Base-by-base conservation (phyloP, 2,329 filamentous ascomycete species). In the Nannizzia gypsea region DNA sequence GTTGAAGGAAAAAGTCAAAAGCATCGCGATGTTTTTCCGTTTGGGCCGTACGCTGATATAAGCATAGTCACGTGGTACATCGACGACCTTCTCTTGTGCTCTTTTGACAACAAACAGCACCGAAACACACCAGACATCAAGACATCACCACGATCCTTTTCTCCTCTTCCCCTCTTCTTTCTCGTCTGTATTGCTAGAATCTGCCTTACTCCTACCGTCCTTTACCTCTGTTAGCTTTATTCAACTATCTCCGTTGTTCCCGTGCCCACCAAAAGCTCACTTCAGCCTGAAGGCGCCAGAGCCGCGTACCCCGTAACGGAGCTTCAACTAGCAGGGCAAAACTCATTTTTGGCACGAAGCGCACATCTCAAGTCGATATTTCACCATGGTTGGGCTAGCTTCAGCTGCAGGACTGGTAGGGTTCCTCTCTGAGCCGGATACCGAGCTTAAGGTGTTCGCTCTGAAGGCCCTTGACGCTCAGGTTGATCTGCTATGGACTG, bases 401-500 rank as follows among this genome's bases (percentile, higher is more conserved):
- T 96, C 92, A 67, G 93, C 93, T 66, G 92, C 89, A 66, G 93
- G 93, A 74, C 85, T 99, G 62, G 84, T 99, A 72, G 92, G 90
- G 78, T 96, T 96, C 75, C 83, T 99, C 64, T 88, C 90, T 66
- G 93, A 99, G 73, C 90, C 95, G 68, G 93, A 97, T 76, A 83
- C 88, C 60, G 90, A 95, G 76, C 85, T 99, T 75, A 91, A 90
- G 80, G 85, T 92, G 67, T 99, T 96, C 73, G 93, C 93, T 66
- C 81, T 99, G 66, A 89, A 96, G 78, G 91, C 89, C 66, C 83
- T 99, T 70, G 96, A 99, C 76, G 88, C 93, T 68, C 89, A 97
- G 71, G 95, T 99, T 69, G 91, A 97, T 74, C 88, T 92, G 64
- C 84, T 99, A 67, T 99, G 93, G 93, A 95, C 91, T 63, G 93